Percentiles rank a stretch among this genome's conserved stretches.
Evolutionary conservation across 2,329 filamentous ascomycete species (phyloP).

Genomic region (Aspergillus persii): DNA sequence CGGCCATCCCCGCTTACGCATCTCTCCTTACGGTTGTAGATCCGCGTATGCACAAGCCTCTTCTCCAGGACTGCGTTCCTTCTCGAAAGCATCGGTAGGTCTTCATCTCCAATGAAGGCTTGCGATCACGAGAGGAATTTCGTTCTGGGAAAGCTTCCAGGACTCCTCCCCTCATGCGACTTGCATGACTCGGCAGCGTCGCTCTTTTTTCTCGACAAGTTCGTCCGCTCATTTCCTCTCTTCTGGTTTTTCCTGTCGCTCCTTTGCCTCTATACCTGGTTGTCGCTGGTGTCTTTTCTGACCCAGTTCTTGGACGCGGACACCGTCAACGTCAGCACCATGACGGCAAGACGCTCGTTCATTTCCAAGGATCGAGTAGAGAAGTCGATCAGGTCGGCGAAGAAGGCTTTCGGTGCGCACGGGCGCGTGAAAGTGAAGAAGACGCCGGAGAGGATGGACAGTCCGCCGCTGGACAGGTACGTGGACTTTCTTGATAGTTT

Average conservation of each 20-base stretch:
- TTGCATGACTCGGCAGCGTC: conserved; percentile 53
- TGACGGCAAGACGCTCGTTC: conserved; percentile 93
- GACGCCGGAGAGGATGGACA: conserved; percentile 79
- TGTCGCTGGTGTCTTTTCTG: conserved; percentile 44
- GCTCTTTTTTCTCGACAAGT: conserved; percentile 34
- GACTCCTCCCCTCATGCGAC: conserved; percentile 48
- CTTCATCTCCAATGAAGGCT: conserved; percentile 31
- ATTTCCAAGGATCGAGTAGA: conserved; percentile 79
- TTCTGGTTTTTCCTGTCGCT: conserved; percentile 33
- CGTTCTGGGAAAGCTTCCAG: conserved; percentile 50
- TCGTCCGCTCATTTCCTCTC: conserved; percentile 43
- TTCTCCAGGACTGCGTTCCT: conserved; percentile 27
- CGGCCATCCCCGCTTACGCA: conserved; percentile 33
- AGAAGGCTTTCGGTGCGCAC: conserved; percentile 74
- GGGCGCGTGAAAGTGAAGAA: conserved; percentile 70
- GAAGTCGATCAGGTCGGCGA: conserved; percentile 76
- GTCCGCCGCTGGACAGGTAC: conserved; percentile 47
- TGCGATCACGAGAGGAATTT: conserved; percentile 28
- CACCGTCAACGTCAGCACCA: conserved; percentile 42
- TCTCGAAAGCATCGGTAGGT: conserved; percentile 18
- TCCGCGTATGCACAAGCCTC: conserved; percentile 50
- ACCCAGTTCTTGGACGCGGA: conserved; percentile 21
- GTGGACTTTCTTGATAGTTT: conserved; percentile 9
- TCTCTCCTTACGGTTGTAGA: conserved; percentile 23
- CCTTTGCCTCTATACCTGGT: conserved; percentile 47